Conservation (phyloP, 1,284 basidiomycete genomes). For the Puccinia novopanici region DNA sequence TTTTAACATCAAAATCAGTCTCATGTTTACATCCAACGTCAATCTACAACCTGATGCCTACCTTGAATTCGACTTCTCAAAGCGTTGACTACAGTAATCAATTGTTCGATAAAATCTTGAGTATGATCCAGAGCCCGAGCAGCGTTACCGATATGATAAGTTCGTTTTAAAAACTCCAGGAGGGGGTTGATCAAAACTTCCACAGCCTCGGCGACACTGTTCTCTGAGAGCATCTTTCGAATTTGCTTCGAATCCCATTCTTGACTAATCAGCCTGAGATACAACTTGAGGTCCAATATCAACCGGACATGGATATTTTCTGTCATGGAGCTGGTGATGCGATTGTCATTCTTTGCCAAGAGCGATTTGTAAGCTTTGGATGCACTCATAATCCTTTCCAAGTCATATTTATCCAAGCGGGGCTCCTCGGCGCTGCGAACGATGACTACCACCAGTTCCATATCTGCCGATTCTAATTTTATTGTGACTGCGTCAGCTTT, state of each 20-base stretch:
- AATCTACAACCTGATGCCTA: neutral
- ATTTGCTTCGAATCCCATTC: slow-evolving; percentile 54
- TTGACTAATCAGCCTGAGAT: slow-evolving; percentile 53
- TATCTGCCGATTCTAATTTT: slow-evolving; percentile 52
- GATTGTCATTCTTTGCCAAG: slow-evolving; percentile 52
- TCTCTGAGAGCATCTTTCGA: slow-evolving; percentile 53
- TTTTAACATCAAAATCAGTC: slow-evolving; percentile 50
- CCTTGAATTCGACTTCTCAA: slow-evolving; percentile 48
- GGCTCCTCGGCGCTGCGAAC: slow-evolving; percentile 55
- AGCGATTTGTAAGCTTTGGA: slow-evolving; percentile 52
- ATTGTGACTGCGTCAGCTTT: slow-evolving; percentile 7
- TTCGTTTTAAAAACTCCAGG: slow-evolving; percentile 53
- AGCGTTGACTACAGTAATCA: slow-evolving; percentile 53
- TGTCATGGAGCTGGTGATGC: slow-evolving; percentile 52
- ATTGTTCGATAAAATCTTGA: slow-evolving; percentile 54
- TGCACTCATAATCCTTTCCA: slow-evolving; percentile 53
- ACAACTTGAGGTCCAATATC: slow-evolving; percentile 55
- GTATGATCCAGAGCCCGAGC: slow-evolving; percentile 51
- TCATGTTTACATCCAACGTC: neutral
- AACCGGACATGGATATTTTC: slow-evolving; percentile 54
- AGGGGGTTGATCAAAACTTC: slow-evolving; percentile 53
- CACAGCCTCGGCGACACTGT: slow-evolving; percentile 52
- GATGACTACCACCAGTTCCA: slow-evolving; percentile 55
- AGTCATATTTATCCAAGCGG: slow-evolving; percentile 53
- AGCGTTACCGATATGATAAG: slow-evolving; percentile 53